A percentile compares a stretch with the other conserved stretches of the same genome.
Evolutionary conservation across 129 eudicot species (phyloP).

Genomic region (Saposhnikovia divaricata): DNA sequence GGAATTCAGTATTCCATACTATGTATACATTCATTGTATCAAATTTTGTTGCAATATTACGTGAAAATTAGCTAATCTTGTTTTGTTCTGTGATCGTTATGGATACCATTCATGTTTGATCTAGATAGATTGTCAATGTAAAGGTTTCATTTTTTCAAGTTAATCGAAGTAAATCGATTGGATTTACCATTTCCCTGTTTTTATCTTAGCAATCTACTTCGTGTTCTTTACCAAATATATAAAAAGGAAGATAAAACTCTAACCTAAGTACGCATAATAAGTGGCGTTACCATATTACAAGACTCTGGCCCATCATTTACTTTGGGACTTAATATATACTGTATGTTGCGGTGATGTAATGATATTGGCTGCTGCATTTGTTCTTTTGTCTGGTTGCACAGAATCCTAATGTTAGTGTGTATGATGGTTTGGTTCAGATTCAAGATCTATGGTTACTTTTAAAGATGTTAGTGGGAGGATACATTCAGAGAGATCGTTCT

Average conservation of each 20-base stretch:
- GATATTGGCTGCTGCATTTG: neutral
- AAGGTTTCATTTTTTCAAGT: neutral
- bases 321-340: neutral
- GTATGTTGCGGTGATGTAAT: neutral
- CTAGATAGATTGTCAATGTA: neutral
- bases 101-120: neutral
- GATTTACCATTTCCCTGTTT: neutral
- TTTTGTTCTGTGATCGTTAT: neutral
- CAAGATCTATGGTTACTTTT: slow-evolving; percentile 72
- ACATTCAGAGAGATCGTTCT: slow-evolving; percentile 32
- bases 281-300: too few relatives aligned
- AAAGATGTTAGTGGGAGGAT: slow-evolving; percentile 35
- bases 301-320: too few relatives aligned
- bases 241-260: neutral
- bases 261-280: neutral
- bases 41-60: too few relatives aligned
- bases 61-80: too few relatives aligned
- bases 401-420: neutral
- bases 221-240: neutral
- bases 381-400: neutral
- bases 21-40: too few relatives aligned
- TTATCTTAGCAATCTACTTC: neutral
- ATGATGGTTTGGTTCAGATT: slow-evolving; percentile 33
- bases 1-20: neutral
- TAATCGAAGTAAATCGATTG: neutral